Base-by-base conservation (phyloP, 305 asterid species). In the Fraxinus platypoda region DNA sequence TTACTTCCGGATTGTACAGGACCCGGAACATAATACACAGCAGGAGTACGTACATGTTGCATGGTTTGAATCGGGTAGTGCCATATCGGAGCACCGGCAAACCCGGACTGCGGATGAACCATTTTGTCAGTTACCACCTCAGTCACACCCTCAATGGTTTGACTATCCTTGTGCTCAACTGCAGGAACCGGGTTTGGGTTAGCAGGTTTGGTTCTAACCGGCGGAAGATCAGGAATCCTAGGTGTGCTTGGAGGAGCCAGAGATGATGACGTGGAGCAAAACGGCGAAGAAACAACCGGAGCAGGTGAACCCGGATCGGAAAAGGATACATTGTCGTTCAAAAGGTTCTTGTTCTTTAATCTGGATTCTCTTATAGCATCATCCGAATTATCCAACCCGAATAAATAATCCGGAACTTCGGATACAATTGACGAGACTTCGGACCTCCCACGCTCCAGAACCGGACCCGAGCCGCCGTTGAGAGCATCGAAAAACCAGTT, bases 401-500 rank as follows among this genome's bases (percentile, higher is more conserved):
- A 91, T n/a, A 94, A 72, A 78, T 94, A 95, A 87, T 95, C 97
- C 49, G 98, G 97, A 64, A 93, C 94, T 78, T 95, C 98, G 1
- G 97, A 95, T 0, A 94, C 90, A 34, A 94, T 89, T 0, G 97
- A 95, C 2, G 99, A 95, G 8, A 88, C 99, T 84, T 95, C 98
- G 4, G 98, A 94, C 49, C 95, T 89, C 68, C 95, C 98, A 15
- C 97, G 97, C 41, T 95, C 98, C 85, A 94, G 92, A 76, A 81
- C 83, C 73, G 89, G 83, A 7, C 86, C 88, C 43, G 82, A 82
- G 9, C 97, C 93, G 19, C 97, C 95, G 80, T 95, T 94, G 25
- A 95, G 93, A 19, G 94, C 97, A 85, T 94, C 98, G 28, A 91
- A 80, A 83, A 95, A 95, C 97, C 99, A 95, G 84, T 80, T 93